These are phyloP conservation scores for Termitomyces titanicus DNA, from an alignment of 768 basidiomycete species.

Conservation along the genomic window DNA sequence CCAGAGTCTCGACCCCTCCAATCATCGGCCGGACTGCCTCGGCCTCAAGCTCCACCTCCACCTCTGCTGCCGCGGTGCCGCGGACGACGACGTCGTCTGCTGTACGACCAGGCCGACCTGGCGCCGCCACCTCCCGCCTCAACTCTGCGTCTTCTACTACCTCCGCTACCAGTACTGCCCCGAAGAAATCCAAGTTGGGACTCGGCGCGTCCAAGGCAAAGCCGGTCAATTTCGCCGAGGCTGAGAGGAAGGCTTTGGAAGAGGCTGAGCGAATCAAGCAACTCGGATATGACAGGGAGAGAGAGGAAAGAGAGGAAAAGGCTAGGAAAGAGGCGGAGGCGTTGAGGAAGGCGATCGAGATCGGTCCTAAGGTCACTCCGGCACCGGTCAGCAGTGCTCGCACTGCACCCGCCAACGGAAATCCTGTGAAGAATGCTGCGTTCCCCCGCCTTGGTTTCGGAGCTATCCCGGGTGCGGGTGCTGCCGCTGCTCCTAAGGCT, in stretches of 20 bases:
- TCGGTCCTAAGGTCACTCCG: constrained; percentile 29
- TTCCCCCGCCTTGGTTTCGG: constrained; percentile 85
- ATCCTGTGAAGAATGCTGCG: constrained; percentile 27
- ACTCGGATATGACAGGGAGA: constrained; percentile 84
- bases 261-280: constrained; percentile 92
- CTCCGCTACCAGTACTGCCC: constrained; percentile 23
- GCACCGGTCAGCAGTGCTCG: constrained; percentile 16
- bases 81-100: constrained; percentile 67
- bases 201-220: constrained; percentile 88
- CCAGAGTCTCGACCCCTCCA: constrained; percentile 51
- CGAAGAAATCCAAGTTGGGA: constrained; percentile 70
- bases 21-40: constrained; percentile 52
- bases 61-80: constrained; percentile 31
- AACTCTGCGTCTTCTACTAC: constrained; percentile 31
- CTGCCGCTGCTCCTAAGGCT: constrained; percentile 32
- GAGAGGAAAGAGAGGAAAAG: constrained; percentile 82
- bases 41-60: constrained; percentile 29
- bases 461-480: constrained; percentile 63
- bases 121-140: constrained; percentile 34
- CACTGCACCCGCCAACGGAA: constrained; percentile 13
- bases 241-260: constrained; percentile 83
- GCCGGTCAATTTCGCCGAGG: constrained; percentile 91
- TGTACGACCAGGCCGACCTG: constrained; percentile 42
- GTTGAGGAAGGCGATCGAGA: constrained; percentile 34
- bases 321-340: constrained; percentile 60